Base-by-base conservation (phyloP, 2,329 filamentous ascomycete species). In the Acephala macrosclerotiorum region DNA sequence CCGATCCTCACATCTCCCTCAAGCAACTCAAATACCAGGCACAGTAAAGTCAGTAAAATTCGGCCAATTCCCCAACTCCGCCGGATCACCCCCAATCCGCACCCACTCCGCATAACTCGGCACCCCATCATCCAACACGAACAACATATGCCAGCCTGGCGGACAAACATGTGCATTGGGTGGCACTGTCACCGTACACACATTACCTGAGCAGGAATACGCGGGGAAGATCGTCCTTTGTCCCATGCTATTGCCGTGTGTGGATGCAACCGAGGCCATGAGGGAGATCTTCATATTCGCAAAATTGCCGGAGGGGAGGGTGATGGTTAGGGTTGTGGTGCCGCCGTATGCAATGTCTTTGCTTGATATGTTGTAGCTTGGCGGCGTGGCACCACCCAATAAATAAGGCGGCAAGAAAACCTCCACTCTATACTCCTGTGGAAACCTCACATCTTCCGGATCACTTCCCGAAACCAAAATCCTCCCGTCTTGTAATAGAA, bases 211-310 rank as follows among this genome's bases (percentile, higher is more conserved):
- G 26, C 69, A 71, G 11, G 38, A 22, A 18, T 89, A 75, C 0
- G 77, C 79, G 0, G 88, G 88, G 79, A 90, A 88, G 60, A 90
- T 76, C 0, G 87, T 90, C 22, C 89, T 82, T 42, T 86, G 85
- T n/a, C 89, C 89, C 86, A 91, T 90, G 25, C 84, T 87, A 77
- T 90, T 87, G 33, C 89, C 89, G 75, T 87, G 84, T 0, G 85
- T 87, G 70, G 80, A 84, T n/a, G 80, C 77, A 58, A 85, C 79
- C 1, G 73, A 74, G 11, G 79, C 82, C 58, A 72, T 60, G 59
- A 72, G 67, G 16, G 70, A 71, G 9, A 72, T 63, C 3, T 63
- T 60, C 25, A 71, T 64, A 16, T 26, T 61, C 9, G 63, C 66
- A 8, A 66, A 51, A 33, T 66, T 66, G 0, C 69, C 70, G 3